A percentile compares a stretch with the other conserved stretches of the same genome.
Conservation (phyloP, 352 stramenopile species). For the Salisapilia sapeloensis region DNA sequence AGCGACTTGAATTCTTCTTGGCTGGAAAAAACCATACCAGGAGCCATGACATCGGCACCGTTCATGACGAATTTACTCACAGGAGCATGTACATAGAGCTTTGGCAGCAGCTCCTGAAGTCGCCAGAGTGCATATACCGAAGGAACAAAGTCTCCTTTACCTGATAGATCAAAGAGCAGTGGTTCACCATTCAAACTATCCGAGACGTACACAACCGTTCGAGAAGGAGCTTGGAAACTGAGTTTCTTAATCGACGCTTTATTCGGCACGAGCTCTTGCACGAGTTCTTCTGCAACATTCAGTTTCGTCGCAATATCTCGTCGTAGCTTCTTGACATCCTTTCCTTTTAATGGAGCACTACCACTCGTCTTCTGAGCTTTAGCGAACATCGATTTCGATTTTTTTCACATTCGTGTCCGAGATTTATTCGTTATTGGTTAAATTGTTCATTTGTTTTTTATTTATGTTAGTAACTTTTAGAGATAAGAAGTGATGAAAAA, state of each 20-base stretch:
- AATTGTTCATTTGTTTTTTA: too few species aligned
- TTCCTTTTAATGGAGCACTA: constrained; percentile 68
- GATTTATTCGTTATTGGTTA: too few species aligned
- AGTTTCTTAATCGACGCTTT: constrained; percentile 39
- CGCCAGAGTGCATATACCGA: constrained; percentile 58
- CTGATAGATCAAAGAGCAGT: constrained; percentile 50
- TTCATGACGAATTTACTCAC: constrained; percentile 70
- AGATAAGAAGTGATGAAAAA: too few species aligned
- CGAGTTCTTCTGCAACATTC: too few species aligned
- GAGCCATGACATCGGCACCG: constrained; percentile 72
- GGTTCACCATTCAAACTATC: constrained; percentile 42
- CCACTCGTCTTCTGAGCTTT: constrained; percentile 63
- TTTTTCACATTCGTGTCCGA: neutral
- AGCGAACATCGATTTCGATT: constrained; percentile 34
- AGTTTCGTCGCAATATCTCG: constrained; percentile 25
- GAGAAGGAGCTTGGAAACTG: constrained; percentile 57
- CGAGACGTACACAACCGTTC: constrained; percentile 51
- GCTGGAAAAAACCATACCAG: constrained; percentile 49
- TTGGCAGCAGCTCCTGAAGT: constrained; percentile 21
- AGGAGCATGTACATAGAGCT: constrained; percentile 47
- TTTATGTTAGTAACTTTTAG: too few species aligned
- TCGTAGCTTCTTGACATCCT: constrained; percentile 76
- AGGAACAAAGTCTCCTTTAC: constrained; percentile 30
- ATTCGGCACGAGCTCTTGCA: constrained; percentile 12
- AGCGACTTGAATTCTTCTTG: constrained; percentile 29